Base-by-base conservation (phyloP, 139 green algal genomes). In the Chlamydomonas asymmetrica region DNA sequence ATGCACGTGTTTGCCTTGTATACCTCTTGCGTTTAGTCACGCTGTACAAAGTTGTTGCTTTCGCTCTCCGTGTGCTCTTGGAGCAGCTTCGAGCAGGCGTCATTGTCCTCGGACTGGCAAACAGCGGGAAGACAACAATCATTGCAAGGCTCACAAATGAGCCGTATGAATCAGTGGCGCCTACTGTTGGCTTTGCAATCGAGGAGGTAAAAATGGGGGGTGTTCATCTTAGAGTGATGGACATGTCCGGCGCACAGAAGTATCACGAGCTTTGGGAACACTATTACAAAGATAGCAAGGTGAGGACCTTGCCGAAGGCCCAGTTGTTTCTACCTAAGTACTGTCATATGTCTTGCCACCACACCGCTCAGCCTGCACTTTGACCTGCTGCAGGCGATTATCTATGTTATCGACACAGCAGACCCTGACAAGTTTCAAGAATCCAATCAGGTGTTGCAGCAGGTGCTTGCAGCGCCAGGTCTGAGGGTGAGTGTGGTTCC, bases 251-350 rank as follows among this genome's bases (percentile, higher is more conserved):
- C 25, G 89, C 88, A 31, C 74, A 81, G 3, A 68, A 77, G 5
- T 94, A 94, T 59, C 76, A 86, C 23, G 81, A 67, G 50, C 75
- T 94, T 6, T 94, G 89, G 89, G 84, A 90, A 68, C 76, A 87
- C 48, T 93, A 94, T 57, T 94, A 88, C 81, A 71, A 77, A 38
- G 88, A 93, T 3, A 69, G 59, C 0, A 77, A 57, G 71, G 71
- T 77, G 45, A 29, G 70, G 20, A n/a, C n/a, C n/a, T n/a, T n/a
- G n/a, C n/a, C n/a, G n/a, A n/a, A n/a, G n/a, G n/a, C n/a, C n/a
- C n/a, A n/a, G n/a, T n/a, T n/a, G n/a, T n/a, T n/a, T n/a, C n/a
- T n/a, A n/a, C n/a, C n/a, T n/a, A n/a, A n/a, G n/a, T n/a, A n/a
- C n/a, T n/a, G n/a, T n/a, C n/a, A n/a, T n/a, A n/a, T n/a, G n/a